These are phyloP conservation scores for Colletotrichum neosansevieriae DNA, from an alignment of 2,329 filamentous ascomycete genomes.

Conservation along the genomic window DNA sequence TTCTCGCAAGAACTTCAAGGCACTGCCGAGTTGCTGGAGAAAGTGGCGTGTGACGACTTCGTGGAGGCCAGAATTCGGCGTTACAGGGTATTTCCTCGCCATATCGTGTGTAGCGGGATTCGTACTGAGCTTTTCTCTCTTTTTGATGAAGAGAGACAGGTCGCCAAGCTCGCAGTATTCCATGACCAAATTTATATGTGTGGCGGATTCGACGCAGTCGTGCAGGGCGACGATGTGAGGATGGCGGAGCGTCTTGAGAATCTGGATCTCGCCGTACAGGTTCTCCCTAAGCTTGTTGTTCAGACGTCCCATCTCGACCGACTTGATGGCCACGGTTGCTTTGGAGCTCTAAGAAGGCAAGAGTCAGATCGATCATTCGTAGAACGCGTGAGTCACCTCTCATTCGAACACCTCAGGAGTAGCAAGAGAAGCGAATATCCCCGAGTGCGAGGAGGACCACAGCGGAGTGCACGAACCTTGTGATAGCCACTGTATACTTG, in stretches of 20 bases:
- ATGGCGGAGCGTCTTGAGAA: conserved; percentile 92
- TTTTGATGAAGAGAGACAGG: conserved; percentile 95
- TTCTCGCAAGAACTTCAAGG: conserved; percentile 86
- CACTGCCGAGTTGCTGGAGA: conserved; percentile 92
- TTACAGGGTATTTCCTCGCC: conserved; percentile 92
- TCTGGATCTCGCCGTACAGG: conserved; percentile 93
- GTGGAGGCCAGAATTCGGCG: conserved; percentile 85
- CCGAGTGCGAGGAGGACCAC: background rate
- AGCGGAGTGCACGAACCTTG: conserved; percentile 70
- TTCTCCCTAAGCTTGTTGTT: conserved; percentile 98
- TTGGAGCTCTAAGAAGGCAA: conserved; percentile 72
- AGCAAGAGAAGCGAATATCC: background rate
- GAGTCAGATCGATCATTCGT: conserved; percentile 10
- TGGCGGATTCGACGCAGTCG: conserved; percentile 88
- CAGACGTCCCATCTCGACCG: conserved; percentile 88
- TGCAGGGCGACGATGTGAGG: conserved; percentile 97
- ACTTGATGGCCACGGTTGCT: conserved; percentile 93
- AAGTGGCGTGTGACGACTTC: conserved; percentile 98
- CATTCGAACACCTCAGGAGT: background rate
- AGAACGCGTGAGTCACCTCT: conserved; percentile 10
- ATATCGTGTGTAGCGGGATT: conserved; percentile 89
- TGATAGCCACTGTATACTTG: conserved; percentile 91
- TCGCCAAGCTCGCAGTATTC: conserved; percentile 98
- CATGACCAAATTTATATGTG: conserved; percentile 97
- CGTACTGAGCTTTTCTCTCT: conserved; percentile 82